Evolutionary conservation across 75 land plant genomes (phyloP).

Genomic region (Adiantum capillusveneris): DNA sequence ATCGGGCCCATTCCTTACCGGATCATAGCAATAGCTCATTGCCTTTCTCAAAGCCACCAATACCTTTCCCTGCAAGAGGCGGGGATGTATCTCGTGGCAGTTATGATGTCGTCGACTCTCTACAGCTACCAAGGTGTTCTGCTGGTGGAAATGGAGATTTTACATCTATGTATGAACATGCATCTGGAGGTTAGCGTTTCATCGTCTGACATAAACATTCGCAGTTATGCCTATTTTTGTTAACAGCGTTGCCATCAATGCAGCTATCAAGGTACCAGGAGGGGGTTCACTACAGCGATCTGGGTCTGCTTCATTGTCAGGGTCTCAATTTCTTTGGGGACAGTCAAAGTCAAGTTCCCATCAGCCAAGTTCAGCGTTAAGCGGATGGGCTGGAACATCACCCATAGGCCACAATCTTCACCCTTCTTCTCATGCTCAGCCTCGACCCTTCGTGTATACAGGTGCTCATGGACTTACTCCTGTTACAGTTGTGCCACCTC

Average conservation of each 20-base stretch:
- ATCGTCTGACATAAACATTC: no score
- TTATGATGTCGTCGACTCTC: constrained; percentile 12
- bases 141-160: constrained; percentile 13
- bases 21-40: constrained; percentile 17
- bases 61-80: neutral
- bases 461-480: constrained; percentile 19
- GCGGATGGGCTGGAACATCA: constrained; percentile 38
- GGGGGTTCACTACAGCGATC: constrained; percentile 12
- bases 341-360: constrained; percentile 47
- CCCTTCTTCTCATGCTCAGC: constrained; percentile 18
- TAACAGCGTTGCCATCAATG: neutral
- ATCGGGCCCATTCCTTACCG: constrained; percentile 32
- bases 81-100: constrained; percentile 8
- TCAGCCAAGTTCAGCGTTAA: constrained; percentile 11
- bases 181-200: constrained; percentile 14
- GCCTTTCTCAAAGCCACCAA: neutral
- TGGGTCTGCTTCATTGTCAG: constrained; percentile 43
- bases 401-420: constrained; percentile 29
- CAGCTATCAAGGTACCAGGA: constrained; percentile 13
- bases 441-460: constrained; percentile 25
- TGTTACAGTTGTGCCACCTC: constrained; percentile 29
- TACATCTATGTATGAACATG: constrained; percentile 14
- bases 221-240: no score
- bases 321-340: constrained; percentile 85
- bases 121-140: constrained; percentile 10